Evolutionary conservation across 352 stramenopile species (phyloP).

Genomic region (Poterioochromonas sp.): DNA sequence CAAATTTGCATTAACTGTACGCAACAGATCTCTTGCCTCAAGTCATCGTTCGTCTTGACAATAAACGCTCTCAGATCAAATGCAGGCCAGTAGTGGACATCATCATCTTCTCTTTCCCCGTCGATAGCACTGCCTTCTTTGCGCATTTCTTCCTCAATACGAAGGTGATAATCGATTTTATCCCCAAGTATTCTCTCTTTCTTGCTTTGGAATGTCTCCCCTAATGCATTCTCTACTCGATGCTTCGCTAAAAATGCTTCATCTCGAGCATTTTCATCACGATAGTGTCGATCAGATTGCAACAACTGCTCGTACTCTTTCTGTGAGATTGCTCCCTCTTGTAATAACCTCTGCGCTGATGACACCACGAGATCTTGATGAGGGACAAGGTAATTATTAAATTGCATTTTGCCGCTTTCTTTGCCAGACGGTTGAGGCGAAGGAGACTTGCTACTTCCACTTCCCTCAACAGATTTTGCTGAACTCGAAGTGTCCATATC

Average conservation of each 20-base stretch:
- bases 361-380: neutral
- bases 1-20: constrained; percentile 96
- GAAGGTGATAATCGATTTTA: neutral
- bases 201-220: neutral
- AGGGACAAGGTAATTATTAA: neutral
- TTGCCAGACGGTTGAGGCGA: neutral
- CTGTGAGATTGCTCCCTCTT: neutral
- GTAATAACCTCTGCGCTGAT: constrained; percentile 20
- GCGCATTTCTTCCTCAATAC: neutral
- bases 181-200: constrained; percentile 16
- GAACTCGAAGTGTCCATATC: neutral
- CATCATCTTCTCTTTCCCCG: neutral
- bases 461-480: neutral
- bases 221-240: neutral
- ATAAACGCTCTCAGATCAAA: constrained; percentile 93
- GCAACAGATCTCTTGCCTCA: constrained; percentile 97
- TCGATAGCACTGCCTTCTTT: neutral
- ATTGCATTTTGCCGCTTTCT: neutral
- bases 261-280: constrained; percentile 1
- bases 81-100: constrained; percentile 51
- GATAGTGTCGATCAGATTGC: neutral
- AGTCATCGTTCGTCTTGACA: constrained; percentile 96
- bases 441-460: neutral
- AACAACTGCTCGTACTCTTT: constrained; percentile 19
- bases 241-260: neutral